These are phyloP conservation scores for Fusarium keratoplasticum DNA, from an alignment of 2,329 filamentous ascomycete genomes.

Conservation along the genomic window DNA sequence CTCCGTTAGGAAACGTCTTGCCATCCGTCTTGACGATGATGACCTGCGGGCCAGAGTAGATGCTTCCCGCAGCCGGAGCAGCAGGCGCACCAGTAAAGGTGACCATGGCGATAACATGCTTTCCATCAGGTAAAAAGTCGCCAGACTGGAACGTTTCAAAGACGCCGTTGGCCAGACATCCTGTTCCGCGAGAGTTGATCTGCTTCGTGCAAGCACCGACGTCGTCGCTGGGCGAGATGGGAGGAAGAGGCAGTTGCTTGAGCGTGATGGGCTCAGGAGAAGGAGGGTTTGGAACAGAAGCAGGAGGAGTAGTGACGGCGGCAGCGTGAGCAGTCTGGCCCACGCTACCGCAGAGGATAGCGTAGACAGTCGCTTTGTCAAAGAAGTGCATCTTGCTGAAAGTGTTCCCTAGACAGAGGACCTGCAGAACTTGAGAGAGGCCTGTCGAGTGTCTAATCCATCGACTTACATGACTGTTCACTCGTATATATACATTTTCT, in stretches of 20 bases:
- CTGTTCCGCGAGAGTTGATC: constrained; percentile 7
- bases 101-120: constrained; percentile 54
- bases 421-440: not conserved
- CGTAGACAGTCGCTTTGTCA: not conserved
- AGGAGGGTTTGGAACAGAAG: not conserved
- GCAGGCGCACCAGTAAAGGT: constrained; percentile 56
- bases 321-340: not conserved
- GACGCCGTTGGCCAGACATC: not conserved
- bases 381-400: not conserved
- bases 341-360: not conserved
- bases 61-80: constrained; percentile 51
- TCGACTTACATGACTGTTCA: not conserved
- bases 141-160: constrained; percentile 2
- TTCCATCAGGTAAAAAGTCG: constrained; percentile 55
- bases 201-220: not conserved
- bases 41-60: constrained; percentile 56
- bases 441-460: not conserved
- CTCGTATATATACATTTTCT: not conserved
- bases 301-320: not conserved
- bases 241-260: constrained; percentile 13
- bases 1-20: constrained; percentile 55
- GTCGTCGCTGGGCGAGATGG: not conserved
- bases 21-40: constrained; percentile 57
- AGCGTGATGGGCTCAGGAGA: constrained; percentile 7
- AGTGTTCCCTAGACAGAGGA: not conserved